Evolutionary conservation across 2,329 filamentous ascomycete genomes (phyloP), one percentile per base, ranked within the genome.

Genomic region (Fusarium concolor): DNA sequence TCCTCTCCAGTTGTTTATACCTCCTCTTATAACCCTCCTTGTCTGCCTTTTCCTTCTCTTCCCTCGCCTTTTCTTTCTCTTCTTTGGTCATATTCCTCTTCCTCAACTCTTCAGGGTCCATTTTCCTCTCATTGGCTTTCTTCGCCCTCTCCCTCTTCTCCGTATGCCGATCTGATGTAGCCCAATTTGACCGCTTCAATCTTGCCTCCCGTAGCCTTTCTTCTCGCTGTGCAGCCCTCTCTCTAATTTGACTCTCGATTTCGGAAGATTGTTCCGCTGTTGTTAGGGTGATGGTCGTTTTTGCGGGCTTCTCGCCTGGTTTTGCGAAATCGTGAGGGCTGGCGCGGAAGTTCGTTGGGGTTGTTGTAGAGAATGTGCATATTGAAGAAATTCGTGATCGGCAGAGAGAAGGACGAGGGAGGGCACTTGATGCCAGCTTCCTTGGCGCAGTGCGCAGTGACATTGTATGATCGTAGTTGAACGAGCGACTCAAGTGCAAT

Each of bases 1-100:
- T 82, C 59, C 83, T 74, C 55, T 81, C 79, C 29, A 82, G 80
- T 37, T 72, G 68, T 54, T 82, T 80, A 71, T 84, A 86, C 39
- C 81, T 78, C 62, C 72, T 71, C 68, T 80, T 76, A 66, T 82
- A 84, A 42, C 81, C 79, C 37, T 78, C 66, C 42, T 74, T 56
- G 31, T 62, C 64, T 44, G 67, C 49, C 53, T 67, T 52, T 43
- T 56, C 57, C 22, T 24, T 24, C 35, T 78, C 66, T 39, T 74
- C 56, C 33, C 62, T 62, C 45, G 67, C 49, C 53, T 67, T 52
- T 43, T 56, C 57, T 28, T 67, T 65, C 44, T 66, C 60, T 11
- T 67, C 70, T 46, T 73, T 65, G 5, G 54, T 53, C 8, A 65
- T 20, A 2, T 53, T 38, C 11, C 18, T 56, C 35, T 29, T 55